Percentiles rank a stretch among this genome's conserved stretches.
Conservation (phyloP, 176 grass and related monocot species). For the Alopecurus myosuroides region DNA sequence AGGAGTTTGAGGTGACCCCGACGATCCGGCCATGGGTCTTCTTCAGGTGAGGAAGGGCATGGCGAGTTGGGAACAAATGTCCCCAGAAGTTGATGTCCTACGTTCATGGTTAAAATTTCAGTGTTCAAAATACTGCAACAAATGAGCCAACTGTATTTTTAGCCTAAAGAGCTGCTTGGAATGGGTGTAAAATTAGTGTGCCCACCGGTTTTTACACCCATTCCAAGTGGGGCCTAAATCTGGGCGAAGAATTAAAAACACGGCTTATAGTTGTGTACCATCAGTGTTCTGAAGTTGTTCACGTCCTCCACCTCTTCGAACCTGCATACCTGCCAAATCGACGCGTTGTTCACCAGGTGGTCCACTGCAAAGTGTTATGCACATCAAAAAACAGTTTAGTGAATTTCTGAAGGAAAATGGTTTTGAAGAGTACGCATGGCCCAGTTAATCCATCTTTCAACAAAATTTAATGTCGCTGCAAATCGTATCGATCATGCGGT, state of each 20-base stretch:
- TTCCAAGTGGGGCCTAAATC: neutral
- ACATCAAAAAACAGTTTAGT: neutral
- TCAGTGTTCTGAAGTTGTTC: slow-evolving; percentile 37
- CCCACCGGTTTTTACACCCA: too few species aligned
- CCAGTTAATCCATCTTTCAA: neutral
- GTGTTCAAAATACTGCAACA: neutral
- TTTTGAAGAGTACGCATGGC: too few species aligned
- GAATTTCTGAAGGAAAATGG: too few species aligned
- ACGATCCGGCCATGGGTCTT: slow-evolving; percentile 49
- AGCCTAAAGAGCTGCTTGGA: too few species aligned
- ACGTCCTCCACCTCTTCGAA: slow-evolving; percentile 59
- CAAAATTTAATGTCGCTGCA: neutral
- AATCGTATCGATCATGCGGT: too few species aligned
- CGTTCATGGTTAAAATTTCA: neutral
- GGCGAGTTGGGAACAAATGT: slow-evolving; percentile 47
- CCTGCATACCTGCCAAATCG: slow-evolving; percentile 43
- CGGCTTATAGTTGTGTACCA: slow-evolving; percentile 24
- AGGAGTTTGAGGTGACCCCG: slow-evolving; percentile 50
- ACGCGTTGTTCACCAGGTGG: slow-evolving; percentile 67
- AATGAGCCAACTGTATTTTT: neutral
- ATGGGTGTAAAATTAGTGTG: too few species aligned
- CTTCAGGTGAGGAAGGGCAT: slow-evolving; percentile 62
- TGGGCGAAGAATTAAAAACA: neutral
- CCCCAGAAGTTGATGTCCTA: slow-evolving; percentile 80
- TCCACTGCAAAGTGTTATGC: slow-evolving; percentile 43